Evolutionary conservation across 2,329 filamentous ascomycete genomes (phyloP), one percentile per base, ranked within the genome.

Genomic region (Fusarium bulbicola): DNA sequence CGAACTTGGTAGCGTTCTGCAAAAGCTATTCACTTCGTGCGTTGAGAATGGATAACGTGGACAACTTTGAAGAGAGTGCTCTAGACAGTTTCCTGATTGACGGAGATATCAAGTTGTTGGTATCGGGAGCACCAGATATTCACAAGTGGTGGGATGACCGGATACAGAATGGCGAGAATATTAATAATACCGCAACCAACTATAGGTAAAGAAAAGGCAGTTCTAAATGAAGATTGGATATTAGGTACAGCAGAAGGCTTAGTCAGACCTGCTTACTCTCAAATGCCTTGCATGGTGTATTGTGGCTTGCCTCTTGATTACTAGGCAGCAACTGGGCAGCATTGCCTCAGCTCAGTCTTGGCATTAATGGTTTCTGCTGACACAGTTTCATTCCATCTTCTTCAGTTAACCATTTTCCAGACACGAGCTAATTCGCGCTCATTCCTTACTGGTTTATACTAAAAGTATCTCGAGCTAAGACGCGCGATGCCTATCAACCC

Each of bases 331-430:
- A 40, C 39, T n/a, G 21, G 39, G 39, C 20, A 40, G 39, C 39
- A 40, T 40, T 9, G 20, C 20, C 9, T 40, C 0, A 40, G 21
- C 14, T 15, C 21, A 42, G 21, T 1, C 14, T n/a, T 11, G 14
- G 39, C 3, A 42, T 10, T n/a, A 11, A 5, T 42, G 1, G 1
- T 3, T n/a, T 3, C 3, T n/a, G 36, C 18, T 37, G 10, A 37
- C 18, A 37, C 10, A 7, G 2, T 1, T 37, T 7, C 11, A 12
- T 12, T 20, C 18, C 11, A 7, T 20, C 36, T 20, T 37, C 20
- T 3, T 20, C 36, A 37, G 1, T 9, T 11, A 4, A 37, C 18
- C 7, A 4, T 20, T 16, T 12, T 37, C 36, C 30, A 32, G 2
- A 20, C 36, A 37, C 2, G 5, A 37, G 36, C 18, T 37, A 1